Conservation (phyloP, 495 filamentous ascomycete species). For the Xylaria flabelliformis region DNA sequence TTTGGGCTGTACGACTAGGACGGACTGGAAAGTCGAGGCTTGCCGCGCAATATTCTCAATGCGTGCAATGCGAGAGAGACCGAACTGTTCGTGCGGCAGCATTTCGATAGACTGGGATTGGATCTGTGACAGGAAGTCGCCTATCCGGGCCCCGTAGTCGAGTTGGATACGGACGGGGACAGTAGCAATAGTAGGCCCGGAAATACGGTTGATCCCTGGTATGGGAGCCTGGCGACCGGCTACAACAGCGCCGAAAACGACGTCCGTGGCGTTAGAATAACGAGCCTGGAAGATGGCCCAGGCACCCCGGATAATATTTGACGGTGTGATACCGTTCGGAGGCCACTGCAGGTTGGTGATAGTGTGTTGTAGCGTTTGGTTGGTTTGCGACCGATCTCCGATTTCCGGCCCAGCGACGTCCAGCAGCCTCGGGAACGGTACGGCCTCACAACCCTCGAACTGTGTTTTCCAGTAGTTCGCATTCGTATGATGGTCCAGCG, state of each 20-base stretch:
- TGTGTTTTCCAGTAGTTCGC: slow-evolving; percentile 14
- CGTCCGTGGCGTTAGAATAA: slow-evolving; percentile 42
- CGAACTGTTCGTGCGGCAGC: slow-evolving; percentile 64
- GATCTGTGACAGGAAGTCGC: slow-evolving; percentile 47
- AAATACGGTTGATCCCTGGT: slow-evolving; percentile 51
- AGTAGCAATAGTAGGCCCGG: slow-evolving; percentile 64
- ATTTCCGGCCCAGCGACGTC: too few relatives aligned
- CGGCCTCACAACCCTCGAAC: slow-evolving; percentile 29
- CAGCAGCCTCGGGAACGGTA: slow-evolving; percentile 42
- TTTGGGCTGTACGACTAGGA: slow-evolving; percentile 61
- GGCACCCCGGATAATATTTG: slow-evolving; percentile 44
- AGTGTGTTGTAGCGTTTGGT: slow-evolving; percentile 28
- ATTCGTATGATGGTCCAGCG: too few relatives aligned
- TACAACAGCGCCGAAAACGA: slow-evolving; percentile 63
- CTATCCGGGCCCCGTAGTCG: slow-evolving; percentile 36
- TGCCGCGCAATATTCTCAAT: slow-evolving; percentile 58
- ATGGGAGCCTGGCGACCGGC: slow-evolving; percentile 55
- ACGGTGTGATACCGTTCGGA: slow-evolving; percentile 30
- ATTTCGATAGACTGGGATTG: slow-evolving; percentile 56
- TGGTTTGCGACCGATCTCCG: slow-evolving; percentile 29
- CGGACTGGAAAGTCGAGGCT: slow-evolving; percentile 66
- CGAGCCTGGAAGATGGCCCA: slow-evolving; percentile 46
- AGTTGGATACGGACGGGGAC: slow-evolving; percentile 60
- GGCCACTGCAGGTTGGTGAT: slow-evolving; percentile 26
- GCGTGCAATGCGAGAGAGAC: slow-evolving; percentile 65